Conservation (phyloP, 73 alveolate genomes). For the Halteria grandinella region DNA sequence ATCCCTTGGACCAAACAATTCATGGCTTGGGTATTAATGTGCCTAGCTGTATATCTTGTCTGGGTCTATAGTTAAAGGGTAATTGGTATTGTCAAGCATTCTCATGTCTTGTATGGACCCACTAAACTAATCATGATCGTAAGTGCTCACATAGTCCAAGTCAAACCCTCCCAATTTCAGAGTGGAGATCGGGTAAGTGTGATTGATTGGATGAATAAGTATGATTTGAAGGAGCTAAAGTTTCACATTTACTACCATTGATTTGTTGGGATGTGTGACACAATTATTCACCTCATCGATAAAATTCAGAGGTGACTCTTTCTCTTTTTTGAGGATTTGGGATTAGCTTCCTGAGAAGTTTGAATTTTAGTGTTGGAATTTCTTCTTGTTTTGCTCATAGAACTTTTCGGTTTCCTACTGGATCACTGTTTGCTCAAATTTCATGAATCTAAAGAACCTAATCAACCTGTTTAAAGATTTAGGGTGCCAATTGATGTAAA, state of each 20-base stretch:
- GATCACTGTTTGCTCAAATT: neutral
- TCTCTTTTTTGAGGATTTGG: neutral
- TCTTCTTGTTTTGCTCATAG: neutral
- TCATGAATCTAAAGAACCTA: slow-evolving; percentile 38
- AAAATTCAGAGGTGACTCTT: no score
- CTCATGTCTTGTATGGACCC: slow-evolving; percentile 49
- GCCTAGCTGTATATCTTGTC: neutral
- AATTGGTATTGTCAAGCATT: slow-evolving; percentile 51
- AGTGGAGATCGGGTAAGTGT: slow-evolving; percentile 53
- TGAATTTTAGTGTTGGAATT: neutral
- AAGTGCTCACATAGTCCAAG: slow-evolving; percentile 34
- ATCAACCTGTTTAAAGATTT: slow-evolving; percentile 38
- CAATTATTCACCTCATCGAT: no score
- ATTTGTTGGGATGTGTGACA: neutral
- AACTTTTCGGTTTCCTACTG: slow-evolving; percentile 28
- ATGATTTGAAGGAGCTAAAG: slow-evolving; percentile 22
- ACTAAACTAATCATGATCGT: slow-evolving; percentile 52
- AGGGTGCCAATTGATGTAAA: slow-evolving; percentile 59
- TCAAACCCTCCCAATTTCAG: slow-evolving; percentile 16
- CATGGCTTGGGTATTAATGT: slow-evolving; percentile 17
- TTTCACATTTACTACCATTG: slow-evolving; percentile 38
- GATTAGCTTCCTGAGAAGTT: neutral
- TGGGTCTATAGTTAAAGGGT: slow-evolving; percentile 65
- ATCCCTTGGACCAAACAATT: slow-evolving; percentile 25
- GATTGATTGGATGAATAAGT: slow-evolving; percentile 35